Evolutionary conservation across 2,329 filamentous ascomycete genomes (phyloP), one percentile per base, ranked within the genome.

Genomic region (Aspergillus sp.): DNA sequence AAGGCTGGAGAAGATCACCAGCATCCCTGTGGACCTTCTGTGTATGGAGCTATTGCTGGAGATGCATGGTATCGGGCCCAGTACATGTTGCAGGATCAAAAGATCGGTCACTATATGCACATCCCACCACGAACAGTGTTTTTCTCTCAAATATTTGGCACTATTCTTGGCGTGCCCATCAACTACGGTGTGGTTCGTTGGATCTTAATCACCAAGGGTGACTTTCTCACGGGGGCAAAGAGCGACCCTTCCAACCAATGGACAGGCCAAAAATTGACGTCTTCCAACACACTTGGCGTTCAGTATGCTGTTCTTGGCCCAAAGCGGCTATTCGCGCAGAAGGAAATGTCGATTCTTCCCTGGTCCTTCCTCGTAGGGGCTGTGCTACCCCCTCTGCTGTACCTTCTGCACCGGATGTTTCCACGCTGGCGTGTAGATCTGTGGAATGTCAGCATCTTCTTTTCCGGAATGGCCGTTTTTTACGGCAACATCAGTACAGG

Each of bases 71-170:
- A 81, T 45, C 63, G 76, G 11, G 76, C 76, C 0, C 76, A 78
- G 49, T 69, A 73, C 19, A 79, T 81, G 68, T 65, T 82, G 0
- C 78, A 83, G 52, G 80, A 83, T 53, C 76, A 78, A 56, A 80
- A 82, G 54, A 80, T 83, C n/a, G 79, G 78, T 0, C 78, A 82
- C 50, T 83, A 82, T 50, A 79, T 81, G 73, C 78, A 83, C 42
- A 70, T 83, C 0, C 77, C 79, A 0, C 79, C 79, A 2, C 73
- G 75, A 9, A 67, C 74, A 0, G 73, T 82, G 5, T 82, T 83
- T 64, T 79, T 82, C 57, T 77, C 76, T 1, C 79, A 83, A 52
- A 67, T 83, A 4, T 78, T 82, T 29, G 80, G 78, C 4, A 77
- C 75, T 11, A 61, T 78, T 6, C 66, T 83, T 34, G 79, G 79